Percentiles rank a stretch among this genome's conserved stretches.
phyloP scores from a whole-genome alignment of 108 stramenopile genomes.

The Nitzschia sp. region DNA sequence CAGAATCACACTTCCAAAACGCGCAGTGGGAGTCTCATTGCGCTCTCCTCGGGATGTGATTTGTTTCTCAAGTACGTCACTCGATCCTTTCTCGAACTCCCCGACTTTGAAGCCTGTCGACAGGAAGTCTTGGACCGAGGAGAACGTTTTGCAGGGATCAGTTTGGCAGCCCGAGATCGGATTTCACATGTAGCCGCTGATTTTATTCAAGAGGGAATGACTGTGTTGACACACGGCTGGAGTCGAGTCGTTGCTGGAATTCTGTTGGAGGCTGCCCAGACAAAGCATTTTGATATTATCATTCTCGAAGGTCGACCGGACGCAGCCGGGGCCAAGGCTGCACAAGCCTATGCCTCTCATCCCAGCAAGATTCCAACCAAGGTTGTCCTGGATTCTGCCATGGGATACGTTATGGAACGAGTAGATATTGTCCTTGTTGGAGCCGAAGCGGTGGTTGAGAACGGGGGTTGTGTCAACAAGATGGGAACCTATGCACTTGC shows the following conservation, averaged over 20 bases:
- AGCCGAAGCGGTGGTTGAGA: conserved; percentile 96
- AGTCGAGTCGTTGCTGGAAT: conserved; percentile 84
- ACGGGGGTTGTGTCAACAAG: conserved; percentile 96
- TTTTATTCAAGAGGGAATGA: conserved; percentile 88
- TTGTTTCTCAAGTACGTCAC: conserved; percentile 89
- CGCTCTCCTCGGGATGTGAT: conserved; percentile 71
- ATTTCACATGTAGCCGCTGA: conserved; percentile 82
- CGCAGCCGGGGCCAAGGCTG: conserved; percentile 81
- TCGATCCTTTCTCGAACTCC: conserved; percentile 75
- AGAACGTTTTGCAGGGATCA: conserved; percentile 83
- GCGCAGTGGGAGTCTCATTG: conserved; percentile 56
- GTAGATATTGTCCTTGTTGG: conserved; percentile 93
- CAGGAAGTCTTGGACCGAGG: conserved; percentile 85
- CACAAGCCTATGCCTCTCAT: conserved; percentile 55
- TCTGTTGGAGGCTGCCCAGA: conserved; percentile 69
- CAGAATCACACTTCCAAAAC: conserved; percentile 6
- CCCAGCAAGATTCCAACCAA: conserved; percentile 84
- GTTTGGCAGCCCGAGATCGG: conserved; percentile 79
- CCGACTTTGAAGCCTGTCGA: conserved; percentile 78
- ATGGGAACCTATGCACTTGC: conserved; percentile 89
- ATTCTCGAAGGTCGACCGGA: conserved; percentile 91
- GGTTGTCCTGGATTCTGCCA: conserved; percentile 91
- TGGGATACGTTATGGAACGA: conserved; percentile 92
- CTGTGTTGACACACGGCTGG: conserved; percentile 91
- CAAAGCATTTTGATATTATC: conserved; percentile 83